A percentile compares a stretch with the other conserved stretches of the same genome.
These are phyloP conservation scores for Hygrocybe coccinea DNA, from an alignment of 768 basidiomycete species.

Conservation along the genomic window DNA sequence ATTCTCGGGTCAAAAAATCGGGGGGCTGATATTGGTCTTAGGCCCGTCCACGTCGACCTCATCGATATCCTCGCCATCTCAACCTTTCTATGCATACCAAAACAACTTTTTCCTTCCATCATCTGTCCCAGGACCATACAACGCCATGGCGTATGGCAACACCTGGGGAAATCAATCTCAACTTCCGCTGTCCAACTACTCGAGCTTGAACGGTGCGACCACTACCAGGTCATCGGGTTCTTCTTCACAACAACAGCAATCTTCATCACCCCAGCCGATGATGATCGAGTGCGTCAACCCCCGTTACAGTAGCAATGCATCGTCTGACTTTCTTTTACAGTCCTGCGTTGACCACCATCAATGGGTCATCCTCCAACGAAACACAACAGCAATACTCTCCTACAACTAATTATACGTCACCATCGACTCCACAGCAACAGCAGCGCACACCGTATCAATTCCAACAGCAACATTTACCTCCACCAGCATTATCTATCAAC, in stretches of 20 bases:
- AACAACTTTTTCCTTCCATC: slow-evolving; percentile 30
- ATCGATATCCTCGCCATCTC: slow-evolving; percentile 37
- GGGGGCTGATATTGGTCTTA: slow-evolving; percentile 2
- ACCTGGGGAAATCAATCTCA: slow-evolving; percentile 40
- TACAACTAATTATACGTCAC: slow-evolving; percentile 36
- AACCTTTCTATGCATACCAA: slow-evolving; percentile 40
- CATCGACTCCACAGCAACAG: slow-evolving; percentile 31
- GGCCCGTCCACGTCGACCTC: slow-evolving; percentile 32
- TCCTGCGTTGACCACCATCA: slow-evolving; percentile 57
- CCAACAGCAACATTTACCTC: slow-evolving; percentile 27
- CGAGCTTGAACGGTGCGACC: slow-evolving; percentile 75
- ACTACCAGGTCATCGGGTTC: slow-evolving; percentile 36
- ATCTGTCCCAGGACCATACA: slow-evolving; percentile 39
- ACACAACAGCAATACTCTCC: slow-evolving; percentile 43
- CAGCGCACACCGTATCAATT: slow-evolving; percentile 38
- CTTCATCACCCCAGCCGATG: slow-evolving; percentile 38
- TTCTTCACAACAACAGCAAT: slow-evolving; percentile 21
- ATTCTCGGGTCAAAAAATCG: neutral
- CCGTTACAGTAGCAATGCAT: slow-evolving; percentile 10
- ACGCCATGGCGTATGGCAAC: slow-evolving; percentile 51
- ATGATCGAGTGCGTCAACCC: slow-evolving; percentile 62
- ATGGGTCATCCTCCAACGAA: slow-evolving; percentile 41
- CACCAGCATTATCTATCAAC: slow-evolving; percentile 37
- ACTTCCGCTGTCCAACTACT: slow-evolving; percentile 68
- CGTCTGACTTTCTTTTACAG: slow-evolving; percentile 32